phyloP scores from a whole-genome alignment of 202 grass and related monocot species.

The Thinopyrum obtusiflorum region DNA sequence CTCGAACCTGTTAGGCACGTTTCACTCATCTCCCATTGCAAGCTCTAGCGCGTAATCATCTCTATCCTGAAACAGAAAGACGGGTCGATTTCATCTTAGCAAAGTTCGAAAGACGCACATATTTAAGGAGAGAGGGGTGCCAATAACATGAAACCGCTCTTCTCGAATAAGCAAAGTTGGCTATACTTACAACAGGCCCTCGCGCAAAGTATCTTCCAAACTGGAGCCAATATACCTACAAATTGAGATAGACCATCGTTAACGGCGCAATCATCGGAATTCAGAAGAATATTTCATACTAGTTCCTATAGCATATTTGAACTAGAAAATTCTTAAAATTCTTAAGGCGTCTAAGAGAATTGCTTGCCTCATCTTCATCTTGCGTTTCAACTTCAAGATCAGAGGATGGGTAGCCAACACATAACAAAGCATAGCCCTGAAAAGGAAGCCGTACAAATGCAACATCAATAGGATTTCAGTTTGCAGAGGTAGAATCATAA shows the following conservation, averaged over 20 bases:
- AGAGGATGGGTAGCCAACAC: constrained; percentile 82
- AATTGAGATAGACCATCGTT: constrained; percentile 8
- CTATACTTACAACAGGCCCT: constrained; percentile 79
- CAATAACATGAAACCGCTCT: neutral
- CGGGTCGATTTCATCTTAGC: neutral
- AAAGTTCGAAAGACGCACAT: neutral
- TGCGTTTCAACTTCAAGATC: constrained; percentile 95
- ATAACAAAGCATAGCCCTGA: constrained; percentile 93
- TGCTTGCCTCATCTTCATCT: constrained; percentile 90
- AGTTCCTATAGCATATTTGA: neutral
- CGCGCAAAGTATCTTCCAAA: constrained; percentile 97
- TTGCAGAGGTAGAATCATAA: neutral
- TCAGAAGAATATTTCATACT: neutral
- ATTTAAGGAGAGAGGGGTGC: neutral
- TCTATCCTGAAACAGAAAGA: constrained; percentile 58
- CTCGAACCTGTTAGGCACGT: constrained; percentile 19
- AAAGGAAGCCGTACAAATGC: constrained; percentile 22
- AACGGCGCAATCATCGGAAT: neutral
- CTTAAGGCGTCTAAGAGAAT: neutral
- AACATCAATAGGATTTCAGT: constrained; percentile 10
- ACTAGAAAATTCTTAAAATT: neutral
- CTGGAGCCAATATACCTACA: constrained; percentile 95
- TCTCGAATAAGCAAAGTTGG: neutral
- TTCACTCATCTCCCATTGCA: constrained; percentile 87
- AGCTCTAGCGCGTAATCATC: constrained; percentile 94